phyloP scores from a whole-genome alignment of 2,329 filamentous ascomycete species.

The Claviceps sp. region DNA sequence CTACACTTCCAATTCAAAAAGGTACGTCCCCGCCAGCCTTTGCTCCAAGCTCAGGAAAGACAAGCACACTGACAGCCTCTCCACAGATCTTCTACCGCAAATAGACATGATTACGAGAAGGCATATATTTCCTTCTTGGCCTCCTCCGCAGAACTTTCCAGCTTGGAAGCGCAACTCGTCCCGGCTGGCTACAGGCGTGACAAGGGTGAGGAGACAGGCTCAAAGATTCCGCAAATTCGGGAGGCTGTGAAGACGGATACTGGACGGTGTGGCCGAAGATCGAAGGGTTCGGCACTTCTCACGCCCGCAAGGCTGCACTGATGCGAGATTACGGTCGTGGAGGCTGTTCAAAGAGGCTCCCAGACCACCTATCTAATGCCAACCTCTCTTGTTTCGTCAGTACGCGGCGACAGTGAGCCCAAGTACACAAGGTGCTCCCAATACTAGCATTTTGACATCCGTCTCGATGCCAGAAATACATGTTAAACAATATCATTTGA shows the following conservation, averaged over 20 bases:
- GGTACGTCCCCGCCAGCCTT: slow-evolving; percentile 30
- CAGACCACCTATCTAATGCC: background rate
- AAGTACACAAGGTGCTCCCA: background rate
- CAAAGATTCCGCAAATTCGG: background rate
- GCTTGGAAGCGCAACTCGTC: background rate
- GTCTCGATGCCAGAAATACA: background rate
- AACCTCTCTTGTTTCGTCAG: background rate
- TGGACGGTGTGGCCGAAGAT: background rate
- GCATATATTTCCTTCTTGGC: background rate
- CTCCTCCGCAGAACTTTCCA: background rate
- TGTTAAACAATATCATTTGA: background rate
- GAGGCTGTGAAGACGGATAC: background rate
- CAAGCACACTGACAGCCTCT: background rate
- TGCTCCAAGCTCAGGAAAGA: background rate
- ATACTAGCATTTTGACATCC: background rate
- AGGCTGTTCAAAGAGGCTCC: background rate
- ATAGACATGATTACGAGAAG: slow-evolving; percentile 1
- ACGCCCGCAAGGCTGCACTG: background rate
- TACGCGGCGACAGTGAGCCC: background rate
- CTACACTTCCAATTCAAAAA: slow-evolving; percentile 99
- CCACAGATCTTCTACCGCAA: slow-evolving; percentile 8
- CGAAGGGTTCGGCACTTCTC: background rate
- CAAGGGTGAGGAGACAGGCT: background rate
- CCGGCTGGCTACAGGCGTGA: background rate
- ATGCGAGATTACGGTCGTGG: background rate